phyloP scores from a whole-genome alignment of 768 basidiomycete genomes.

The Kondoa subrosea region DNA sequence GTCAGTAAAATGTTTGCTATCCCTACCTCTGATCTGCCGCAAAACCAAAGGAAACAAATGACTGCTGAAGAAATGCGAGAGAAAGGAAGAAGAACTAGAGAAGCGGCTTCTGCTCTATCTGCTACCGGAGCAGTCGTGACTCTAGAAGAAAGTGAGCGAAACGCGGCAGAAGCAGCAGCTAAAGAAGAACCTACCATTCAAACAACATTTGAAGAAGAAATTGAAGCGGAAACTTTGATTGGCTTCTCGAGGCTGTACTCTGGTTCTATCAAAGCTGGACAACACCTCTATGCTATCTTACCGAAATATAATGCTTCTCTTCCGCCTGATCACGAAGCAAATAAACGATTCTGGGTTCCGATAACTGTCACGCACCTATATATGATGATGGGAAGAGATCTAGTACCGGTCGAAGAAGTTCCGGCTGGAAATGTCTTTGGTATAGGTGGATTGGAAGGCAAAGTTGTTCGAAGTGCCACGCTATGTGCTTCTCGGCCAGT shows the following conservation, averaged over 20 bases:
- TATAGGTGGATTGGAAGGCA: conserved; percentile 70
- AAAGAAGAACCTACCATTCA: conserved; percentile 2
- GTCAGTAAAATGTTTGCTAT: conserved; percentile 99
- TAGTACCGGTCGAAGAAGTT: conserved; percentile 65
- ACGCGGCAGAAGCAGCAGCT: conserved; percentile 7
- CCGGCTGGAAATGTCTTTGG: conserved; percentile 90
- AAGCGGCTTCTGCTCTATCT: conserved; percentile 22
- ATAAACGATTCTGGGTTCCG: conserved; percentile 45
- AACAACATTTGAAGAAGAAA: conserved; percentile 7
- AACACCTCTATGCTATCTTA: conserved; percentile 52
- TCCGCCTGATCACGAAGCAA: conserved; percentile 48
- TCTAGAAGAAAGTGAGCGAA: not conserved
- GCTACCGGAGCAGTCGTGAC: conserved; percentile 13
- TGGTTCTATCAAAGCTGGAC: conserved; percentile 54
- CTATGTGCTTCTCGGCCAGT: conserved; percentile 40
- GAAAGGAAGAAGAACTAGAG: conserved; percentile 43
- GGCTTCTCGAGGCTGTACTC: conserved; percentile 92
- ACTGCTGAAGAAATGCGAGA: conserved; percentile 70
- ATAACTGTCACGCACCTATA: conserved; percentile 63
- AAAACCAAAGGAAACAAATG: conserved; percentile 57
- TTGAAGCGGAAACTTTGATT: conserved; percentile 49
- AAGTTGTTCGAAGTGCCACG: conserved; percentile 78
- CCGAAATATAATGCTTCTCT: conserved; percentile 65
- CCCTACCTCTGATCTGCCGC: conserved; percentile 58
- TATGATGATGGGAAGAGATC: conserved; percentile 92